Percentiles rank a stretch among this genome's conserved stretches.
Evolutionary conservation across 2,329 filamentous ascomycete genomes (phyloP).

Genomic region (Aspergillus tamarii): DNA sequence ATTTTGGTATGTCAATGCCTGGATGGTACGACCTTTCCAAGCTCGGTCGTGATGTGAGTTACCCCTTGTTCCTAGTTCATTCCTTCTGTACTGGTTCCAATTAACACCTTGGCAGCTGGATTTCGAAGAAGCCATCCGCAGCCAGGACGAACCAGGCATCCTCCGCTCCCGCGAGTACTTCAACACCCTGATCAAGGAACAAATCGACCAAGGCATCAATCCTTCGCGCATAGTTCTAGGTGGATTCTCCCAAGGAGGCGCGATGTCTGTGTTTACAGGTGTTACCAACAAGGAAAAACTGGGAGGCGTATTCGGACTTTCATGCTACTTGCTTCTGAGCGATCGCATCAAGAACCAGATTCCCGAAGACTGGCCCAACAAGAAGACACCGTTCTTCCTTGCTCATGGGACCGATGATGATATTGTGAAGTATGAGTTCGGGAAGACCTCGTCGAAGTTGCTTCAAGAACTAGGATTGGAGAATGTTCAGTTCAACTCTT

Average conservation of each 20-base stretch:
- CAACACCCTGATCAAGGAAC: slow-evolving; percentile 75
- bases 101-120: slow-evolving; percentile 34
- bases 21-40: slow-evolving; percentile 60
- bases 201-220: slow-evolving; percentile 80
- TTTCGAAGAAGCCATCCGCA: slow-evolving; percentile 44
- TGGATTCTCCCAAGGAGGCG: slow-evolving; percentile 72
- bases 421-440: slow-evolving; percentile 71
- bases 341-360: slow-evolving; percentile 64
- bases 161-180: slow-evolving; percentile 73
- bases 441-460: slow-evolving; percentile 66
- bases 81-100: neutral
- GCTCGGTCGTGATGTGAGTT: slow-evolving; percentile 45
- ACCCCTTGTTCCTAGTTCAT: slow-evolving; percentile 4
- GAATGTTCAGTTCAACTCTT: slow-evolving; percentile 73
- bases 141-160: slow-evolving; percentile 68
- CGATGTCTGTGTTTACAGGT: slow-evolving; percentile 80
- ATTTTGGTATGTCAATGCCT: slow-evolving; percentile 77
- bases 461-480: slow-evolving; percentile 70
- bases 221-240: slow-evolving; percentile 80
- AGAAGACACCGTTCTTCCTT: slow-evolving; percentile 83
- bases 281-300: slow-evolving; percentile 74
- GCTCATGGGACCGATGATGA: slow-evolving; percentile 80
- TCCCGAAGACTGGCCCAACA: slow-evolving; percentile 62
- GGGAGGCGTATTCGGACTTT: slow-evolving; percentile 85
- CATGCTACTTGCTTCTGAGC: slow-evolving; percentile 76